A percentile compares a stretch with the other conserved stretches of the same genome.
phyloP scores from a whole-genome alignment of 331 rosid genomes.

The Malus hybrid region DNA sequence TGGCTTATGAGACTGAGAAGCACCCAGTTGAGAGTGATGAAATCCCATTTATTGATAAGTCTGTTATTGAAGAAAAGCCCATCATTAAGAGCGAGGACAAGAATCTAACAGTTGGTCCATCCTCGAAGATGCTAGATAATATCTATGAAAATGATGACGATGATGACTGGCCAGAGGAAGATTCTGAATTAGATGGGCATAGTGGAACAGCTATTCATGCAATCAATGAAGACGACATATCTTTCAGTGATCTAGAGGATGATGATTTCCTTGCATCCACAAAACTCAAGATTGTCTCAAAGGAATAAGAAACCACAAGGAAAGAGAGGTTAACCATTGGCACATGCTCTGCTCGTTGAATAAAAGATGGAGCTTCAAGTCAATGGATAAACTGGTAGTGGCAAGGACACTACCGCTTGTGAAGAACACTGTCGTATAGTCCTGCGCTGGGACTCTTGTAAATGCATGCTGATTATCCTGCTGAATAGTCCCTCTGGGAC shows the following conservation, averaged over 20 bases:
- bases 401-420: conserved; percentile 2
- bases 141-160: conserved; percentile 49
- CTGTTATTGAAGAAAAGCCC: conserved; percentile 52
- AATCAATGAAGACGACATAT: conserved; percentile 80
- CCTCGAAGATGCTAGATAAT: conserved; percentile 38
- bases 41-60: conserved; percentile 42
- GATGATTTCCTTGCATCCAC: conserved; percentile 55
- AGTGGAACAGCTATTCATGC: conserved; percentile 20
- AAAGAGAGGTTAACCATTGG: background rate
- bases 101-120: conserved; percentile 28
- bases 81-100: conserved; percentile 37
- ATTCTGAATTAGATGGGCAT: conserved; percentile 45
- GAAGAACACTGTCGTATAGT: background rate
- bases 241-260: conserved; percentile 94
- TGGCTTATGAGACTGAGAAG: conserved; percentile 44
- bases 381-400: background rate
- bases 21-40: conserved; percentile 37
- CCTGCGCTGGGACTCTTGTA: background rate
- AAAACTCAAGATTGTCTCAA: conserved; percentile 16
- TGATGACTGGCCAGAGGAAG: conserved; percentile 92
- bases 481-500: background rate
- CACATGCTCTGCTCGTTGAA: background rate
- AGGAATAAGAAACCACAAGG: conserved; percentile 13
- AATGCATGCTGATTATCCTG: background rate
- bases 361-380: background rate